Evolutionary conservation across 1,284 basidiomycete genomes (phyloP).

Genomic region (Caloboletus inedulis): DNA sequence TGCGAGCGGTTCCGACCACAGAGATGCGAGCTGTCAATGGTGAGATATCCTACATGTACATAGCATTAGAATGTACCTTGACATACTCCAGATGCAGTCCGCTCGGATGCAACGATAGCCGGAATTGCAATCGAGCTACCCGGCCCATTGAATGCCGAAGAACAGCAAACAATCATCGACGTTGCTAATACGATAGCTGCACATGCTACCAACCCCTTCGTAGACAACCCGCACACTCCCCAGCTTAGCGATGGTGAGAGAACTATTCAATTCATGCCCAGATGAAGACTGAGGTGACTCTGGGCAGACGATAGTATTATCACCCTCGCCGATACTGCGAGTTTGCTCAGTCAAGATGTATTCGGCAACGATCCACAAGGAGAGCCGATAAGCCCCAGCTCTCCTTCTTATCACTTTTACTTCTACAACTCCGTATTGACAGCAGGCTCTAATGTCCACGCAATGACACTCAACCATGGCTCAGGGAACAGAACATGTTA

Average conservation of each 20-base stretch:
- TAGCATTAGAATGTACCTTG: no score
- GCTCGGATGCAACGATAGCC: rapidly evolving
- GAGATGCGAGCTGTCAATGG: background rate
- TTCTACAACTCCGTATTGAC: background rate
- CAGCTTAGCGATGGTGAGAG: background rate
- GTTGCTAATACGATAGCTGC: background rate
- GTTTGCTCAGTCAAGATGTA: background rate
- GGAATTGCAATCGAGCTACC: background rate
- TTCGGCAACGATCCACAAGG: background rate
- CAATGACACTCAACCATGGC: background rate
- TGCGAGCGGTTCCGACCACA: background rate
- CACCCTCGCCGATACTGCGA: background rate
- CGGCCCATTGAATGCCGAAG: background rate
- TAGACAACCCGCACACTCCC: background rate
- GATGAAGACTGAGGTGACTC: no score
- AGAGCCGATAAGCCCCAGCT: background rate
- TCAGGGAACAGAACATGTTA: background rate
- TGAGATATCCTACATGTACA: no score
- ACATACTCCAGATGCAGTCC: background rate
- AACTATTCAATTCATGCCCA: no score
- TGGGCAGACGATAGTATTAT: background rate
- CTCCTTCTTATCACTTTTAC: background rate
- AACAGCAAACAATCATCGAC: background rate
- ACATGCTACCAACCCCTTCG: background rate
- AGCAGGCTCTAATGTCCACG: background rate